phyloP scores from a whole-genome alignment of 169 alveolate genomes.

The Nephromyces sp. region DNA sequence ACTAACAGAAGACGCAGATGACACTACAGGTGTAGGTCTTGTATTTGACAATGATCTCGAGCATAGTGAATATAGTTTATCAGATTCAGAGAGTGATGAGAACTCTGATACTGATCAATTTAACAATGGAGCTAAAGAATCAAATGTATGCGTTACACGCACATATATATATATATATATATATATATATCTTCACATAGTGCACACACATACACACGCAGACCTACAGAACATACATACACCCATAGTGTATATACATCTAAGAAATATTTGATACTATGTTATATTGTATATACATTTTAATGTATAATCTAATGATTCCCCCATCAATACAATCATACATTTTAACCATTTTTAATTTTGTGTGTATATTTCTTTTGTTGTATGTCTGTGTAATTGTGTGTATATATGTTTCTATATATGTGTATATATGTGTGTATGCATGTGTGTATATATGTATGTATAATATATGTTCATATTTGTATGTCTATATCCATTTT shows the following conservation, averaged over 20 bases:
- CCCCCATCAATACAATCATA: no score
- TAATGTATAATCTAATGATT: no score
- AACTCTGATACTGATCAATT: constrained; percentile 42
- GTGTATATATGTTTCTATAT: no score
- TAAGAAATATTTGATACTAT: neutral
- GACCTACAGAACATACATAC: constrained; percentile 3
- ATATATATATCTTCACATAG: constrained; percentile 1
- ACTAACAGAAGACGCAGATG: constrained; percentile 40
- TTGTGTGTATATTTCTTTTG: no score
- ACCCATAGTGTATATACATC: constrained; percentile 4
- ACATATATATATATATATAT: neutral
- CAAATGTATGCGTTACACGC: neutral
- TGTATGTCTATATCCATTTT: no score
- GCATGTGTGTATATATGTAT: no score
- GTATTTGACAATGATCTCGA: constrained; percentile 46
- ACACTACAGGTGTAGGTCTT: constrained; percentile 41
- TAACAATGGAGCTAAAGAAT: constrained; percentile 10
- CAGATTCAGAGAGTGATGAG: constrained; percentile 31
- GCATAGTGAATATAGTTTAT: constrained; percentile 29
- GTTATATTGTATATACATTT: no score
- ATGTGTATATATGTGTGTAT: no score
- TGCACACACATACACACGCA: neutral
- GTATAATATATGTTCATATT: no score
- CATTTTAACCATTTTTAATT: no score
- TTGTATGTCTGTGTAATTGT: no score